Base-by-base conservation (phyloP, 306 rosid genomes). In the Prunus persica region DNA sequence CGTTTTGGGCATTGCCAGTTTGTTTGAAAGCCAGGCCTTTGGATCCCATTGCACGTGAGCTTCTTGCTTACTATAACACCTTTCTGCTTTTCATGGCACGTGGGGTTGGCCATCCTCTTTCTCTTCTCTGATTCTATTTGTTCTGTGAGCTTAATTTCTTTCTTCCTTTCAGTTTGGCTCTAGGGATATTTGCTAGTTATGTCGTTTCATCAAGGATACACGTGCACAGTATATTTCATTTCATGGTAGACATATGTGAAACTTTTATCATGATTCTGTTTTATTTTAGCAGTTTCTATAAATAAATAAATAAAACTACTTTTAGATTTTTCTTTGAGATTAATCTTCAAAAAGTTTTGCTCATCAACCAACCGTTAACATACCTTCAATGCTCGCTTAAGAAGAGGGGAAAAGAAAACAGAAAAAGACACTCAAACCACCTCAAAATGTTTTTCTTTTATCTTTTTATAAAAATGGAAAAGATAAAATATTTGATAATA, bases 21-120 rank as follows among this genome's bases (percentile, higher is more conserved):
- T 56, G 58, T 20, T 81, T 55, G 18, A 56, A 78, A 45, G 34
- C 30, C 62, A 24, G 82, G 68, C 51, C 71, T 49, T 85, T 82
- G 90, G 89, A 88, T 87, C 87, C 88, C 83, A 24, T 88, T 92
- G 92, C 96, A 92, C 93, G 89, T 92, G 93, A 88, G 79, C 51
- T 90, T 83, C 91, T 83, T 79, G 51, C 73, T 80, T 75, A 66
- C 38, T 78, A 76, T 80, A 76, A 81, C 82, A 56, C 86, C 82
- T 79, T 85, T 86, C 72, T 82, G 86, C 90, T 91, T 89, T 89
- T 79, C 90, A 81, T 84, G 90, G 76, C 88, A 91, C 80, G 86
- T 88, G 87, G 69, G 81, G 64, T 83, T 84, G 85, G 86, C 71
- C 47, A 74, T 79, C 72, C 67, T 74, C 54, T 71, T 47, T 47